Percentiles rank a stretch among this genome's conserved stretches.
These are phyloP conservation scores for Agmasoma carcini DNA, from an alignment of 371 early-diverging fungal genomes.

Conservation along the genomic window DNA sequence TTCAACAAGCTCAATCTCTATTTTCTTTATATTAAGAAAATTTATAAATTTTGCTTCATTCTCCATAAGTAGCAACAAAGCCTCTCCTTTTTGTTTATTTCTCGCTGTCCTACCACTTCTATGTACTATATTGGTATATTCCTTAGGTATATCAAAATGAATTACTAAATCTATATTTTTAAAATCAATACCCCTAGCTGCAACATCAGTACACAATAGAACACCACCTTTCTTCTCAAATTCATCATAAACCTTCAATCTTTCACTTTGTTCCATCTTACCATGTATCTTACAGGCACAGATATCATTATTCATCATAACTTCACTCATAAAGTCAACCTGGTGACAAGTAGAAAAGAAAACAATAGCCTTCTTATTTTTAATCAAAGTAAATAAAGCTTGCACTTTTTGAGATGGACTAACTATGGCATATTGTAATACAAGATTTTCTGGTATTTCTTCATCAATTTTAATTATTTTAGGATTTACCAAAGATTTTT, in stretches of 20 bases:
- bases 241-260: conserved; percentile 36
- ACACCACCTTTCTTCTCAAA: conserved; percentile 30
- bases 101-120: conserved; percentile 91
- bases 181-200: conserved; percentile 52
- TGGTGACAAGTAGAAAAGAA: conserved; percentile 50
- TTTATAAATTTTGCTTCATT: conserved; percentile 44
- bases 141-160: conserved; percentile 70
- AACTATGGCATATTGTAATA: conserved; percentile 8
- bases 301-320: not conserved
- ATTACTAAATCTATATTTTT: conserved; percentile 41
- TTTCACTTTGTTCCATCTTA: conserved; percentile 40
- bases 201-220: conserved; percentile 49
- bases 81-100: conserved; percentile 68
- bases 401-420: conserved; percentile 15
- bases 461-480: conserved; percentile 12
- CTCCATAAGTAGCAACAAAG: conserved; percentile 55
- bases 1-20: not conserved
- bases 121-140: conserved; percentile 82
- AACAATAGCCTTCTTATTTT: conserved; percentile 37
- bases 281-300: conserved; percentile 40
- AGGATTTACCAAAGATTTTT: conserved; percentile 11
- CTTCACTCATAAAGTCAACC: conserved; percentile 53
- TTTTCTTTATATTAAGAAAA: conserved; percentile 31
- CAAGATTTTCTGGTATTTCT: conserved; percentile 15
- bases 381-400: conserved; percentile 1